phyloP scores from a whole-genome alignment of 2,329 filamentous ascomycete species.

The Lecanoromycetidae sp. region DNA sequence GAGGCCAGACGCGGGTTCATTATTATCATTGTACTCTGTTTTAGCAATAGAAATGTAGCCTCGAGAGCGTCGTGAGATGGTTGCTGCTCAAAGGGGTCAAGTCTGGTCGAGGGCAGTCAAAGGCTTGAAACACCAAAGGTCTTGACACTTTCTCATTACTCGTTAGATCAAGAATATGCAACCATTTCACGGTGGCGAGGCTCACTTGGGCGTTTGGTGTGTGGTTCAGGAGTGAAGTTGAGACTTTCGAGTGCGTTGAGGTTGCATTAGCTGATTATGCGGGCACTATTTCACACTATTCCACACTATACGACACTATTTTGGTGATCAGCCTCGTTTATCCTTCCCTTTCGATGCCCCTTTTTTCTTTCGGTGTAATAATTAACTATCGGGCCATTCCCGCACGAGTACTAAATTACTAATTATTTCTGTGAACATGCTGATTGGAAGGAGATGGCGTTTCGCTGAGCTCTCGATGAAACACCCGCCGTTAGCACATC shows the following conservation, averaged over 20 bases:
- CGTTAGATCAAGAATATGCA: background rate
- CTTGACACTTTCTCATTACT: background rate
- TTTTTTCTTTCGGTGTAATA: background rate
- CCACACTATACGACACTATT: no score
- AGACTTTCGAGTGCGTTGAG: constrained; percentile 5
- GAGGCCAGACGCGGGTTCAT: constrained; percentile 7
- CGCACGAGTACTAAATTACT: background rate
- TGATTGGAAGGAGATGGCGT: background rate
- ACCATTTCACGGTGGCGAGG: background rate
- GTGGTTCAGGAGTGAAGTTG: background rate
- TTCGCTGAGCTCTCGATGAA: constrained; percentile 2
- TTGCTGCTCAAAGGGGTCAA: background rate
- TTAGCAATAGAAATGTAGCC: no score
- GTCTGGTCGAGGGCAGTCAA: background rate
- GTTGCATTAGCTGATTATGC: constrained; percentile 11
- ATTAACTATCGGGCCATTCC: background rate
- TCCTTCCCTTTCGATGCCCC: background rate
- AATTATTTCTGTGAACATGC: background rate
- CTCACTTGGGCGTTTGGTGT: background rate
- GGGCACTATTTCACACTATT: no score
- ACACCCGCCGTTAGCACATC: background rate
- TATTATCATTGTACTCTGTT: no score
- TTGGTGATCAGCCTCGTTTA: background rate
- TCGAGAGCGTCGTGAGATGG: no score
- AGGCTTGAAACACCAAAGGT: background rate